Conservation (phyloP, 2,329 filamentous ascomycete species). For the Chaetomiaceae sp. region DNA sequence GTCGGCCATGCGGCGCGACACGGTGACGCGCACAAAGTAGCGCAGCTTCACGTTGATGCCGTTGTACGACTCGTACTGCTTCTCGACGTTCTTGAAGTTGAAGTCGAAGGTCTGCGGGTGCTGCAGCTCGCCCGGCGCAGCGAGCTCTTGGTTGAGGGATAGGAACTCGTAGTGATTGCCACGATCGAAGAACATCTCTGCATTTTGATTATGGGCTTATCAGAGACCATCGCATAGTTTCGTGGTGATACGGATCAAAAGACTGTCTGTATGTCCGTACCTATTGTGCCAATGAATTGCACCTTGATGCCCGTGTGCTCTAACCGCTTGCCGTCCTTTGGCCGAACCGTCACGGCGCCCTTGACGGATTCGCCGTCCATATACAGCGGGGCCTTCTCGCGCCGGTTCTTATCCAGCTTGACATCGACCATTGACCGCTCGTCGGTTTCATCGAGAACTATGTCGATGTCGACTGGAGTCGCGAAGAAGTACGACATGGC, state of each 20-base stretch:
- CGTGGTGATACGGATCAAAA: too few relatives aligned
- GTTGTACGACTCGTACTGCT: slow-evolving; percentile 99
- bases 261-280: too few relatives aligned
- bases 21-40: slow-evolving; percentile 96
- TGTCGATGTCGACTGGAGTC: slow-evolving; percentile 96
- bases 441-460: slow-evolving; percentile 93
- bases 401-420: slow-evolving; percentile 96
- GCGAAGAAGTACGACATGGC: slow-evolving; percentile 93
- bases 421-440: slow-evolving; percentile 93
- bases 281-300: slow-evolving; percentile 98
- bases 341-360: slow-evolving; percentile 87
- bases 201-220: too few relatives aligned
- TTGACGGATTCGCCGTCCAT: slow-evolving; percentile 98
- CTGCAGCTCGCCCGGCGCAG: slow-evolving; percentile 93
- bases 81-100: slow-evolving; percentile 99
- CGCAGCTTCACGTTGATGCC: slow-evolving; percentile 99
- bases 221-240: too few relatives aligned
- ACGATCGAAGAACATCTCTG: slow-evolving; percentile 99
- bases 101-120: slow-evolving; percentile 98
- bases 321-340: slow-evolving; percentile 95
- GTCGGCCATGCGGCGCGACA: slow-evolving; percentile 94
- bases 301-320: slow-evolving; percentile 99
- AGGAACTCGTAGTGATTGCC: slow-evolving; percentile 99
- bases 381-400: slow-evolving; percentile 94
- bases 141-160: slow-evolving; percentile 92